Evolutionary conservation across 2,329 filamentous ascomycete genomes (phyloP), one percentile per base, ranked within the genome.

Genomic region (Dryadomyces quercivorus): DNA sequence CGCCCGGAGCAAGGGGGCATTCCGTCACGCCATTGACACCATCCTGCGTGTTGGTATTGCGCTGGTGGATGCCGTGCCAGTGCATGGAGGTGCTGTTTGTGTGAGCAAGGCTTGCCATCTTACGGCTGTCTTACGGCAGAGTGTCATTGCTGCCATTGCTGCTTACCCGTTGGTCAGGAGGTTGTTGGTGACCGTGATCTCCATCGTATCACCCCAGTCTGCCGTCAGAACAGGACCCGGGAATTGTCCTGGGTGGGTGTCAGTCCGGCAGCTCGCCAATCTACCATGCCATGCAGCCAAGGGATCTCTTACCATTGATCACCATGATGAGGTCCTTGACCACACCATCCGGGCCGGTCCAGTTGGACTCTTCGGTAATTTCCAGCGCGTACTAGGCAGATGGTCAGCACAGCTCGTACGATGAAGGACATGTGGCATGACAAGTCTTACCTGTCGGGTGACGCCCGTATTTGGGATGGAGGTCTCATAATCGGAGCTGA

Each of bases 1-100:
- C 61, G 22, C 72, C 73, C 0, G 75, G 74, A 15, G 75, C 67
- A 53, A 80, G 75, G 2, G 78, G 77, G 61, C 79, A 82, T 61
- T 82, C 76, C 0, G 66, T 68, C 18, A 67, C 58, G 31, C 64
- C 65, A 31, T 64, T 63, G 22, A 66, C 66, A 15, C 66, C 66
- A 38, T 69, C 66, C 50, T 63, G 61, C 40, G 67, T 60, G 45
- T 64, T 65, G 10, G 59, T 64, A 55, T 63, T 59, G 7, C 62
- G 55, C 55, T 66, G 64, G 18, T 65, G 62, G 16, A 69, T 61
- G 2, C 67, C 67, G 55, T 69, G 67, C 66, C 66, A 69, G 59
- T 69, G 67, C 13, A 69, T 62, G 2, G 64, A 61, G 1, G 64
- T 67, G 2, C 67, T 66, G 51, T 1, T 1, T 13, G 21, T 43